Base-by-base conservation (phyloP, 345 rosid species). In the Aegle marmelos region DNA sequence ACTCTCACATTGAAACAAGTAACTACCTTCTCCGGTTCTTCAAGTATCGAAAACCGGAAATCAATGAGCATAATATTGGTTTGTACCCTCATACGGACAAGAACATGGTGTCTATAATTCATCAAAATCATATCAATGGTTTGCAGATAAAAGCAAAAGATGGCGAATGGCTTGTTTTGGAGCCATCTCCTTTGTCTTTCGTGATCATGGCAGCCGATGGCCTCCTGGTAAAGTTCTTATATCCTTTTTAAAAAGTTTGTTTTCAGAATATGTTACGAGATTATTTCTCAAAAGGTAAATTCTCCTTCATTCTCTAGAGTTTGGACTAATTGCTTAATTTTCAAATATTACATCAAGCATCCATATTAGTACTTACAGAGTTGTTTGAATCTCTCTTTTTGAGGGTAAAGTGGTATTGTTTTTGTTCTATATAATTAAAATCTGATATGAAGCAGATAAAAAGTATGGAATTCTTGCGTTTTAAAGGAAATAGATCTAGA, bases 71-170 rank as follows among this genome's bases (percentile, higher is more conserved):
- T 16, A 54, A 84, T 14, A 33, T 76, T 14, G 88, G 84, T 3
- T 62, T 84, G 8, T 70, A 62, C 34, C 58, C 86, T 33, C 89
- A 86, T 53, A 81, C 86, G 0, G 89, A 86, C 66, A 84, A 81
- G 78, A 81, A 83, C 74, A 72, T 83, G 27, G 39, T 85, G 5
- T 80, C 88, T 11, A 82, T 86, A n/a, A 80, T 88, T 61, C 82
- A 78, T 76, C 89, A 86, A 70, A 88, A 84, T 59, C 73, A 80
- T n/a, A 79, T 88, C 6, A 80, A 68, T 25, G 89, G 89, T 45
- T 70, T 88, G 27, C 84, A 88, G 73, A 68, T 88, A 2, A 65
- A 81, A 71, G 66, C 87, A 30, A 86, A 83, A 62, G 72, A 84
- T 36, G 82, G 82, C 4, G 78, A 81, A 30, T 85, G 87, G 87